phyloP scores from a whole-genome alignment of 768 basidiomycete genomes.

The Tremella mesenterica region DNA sequence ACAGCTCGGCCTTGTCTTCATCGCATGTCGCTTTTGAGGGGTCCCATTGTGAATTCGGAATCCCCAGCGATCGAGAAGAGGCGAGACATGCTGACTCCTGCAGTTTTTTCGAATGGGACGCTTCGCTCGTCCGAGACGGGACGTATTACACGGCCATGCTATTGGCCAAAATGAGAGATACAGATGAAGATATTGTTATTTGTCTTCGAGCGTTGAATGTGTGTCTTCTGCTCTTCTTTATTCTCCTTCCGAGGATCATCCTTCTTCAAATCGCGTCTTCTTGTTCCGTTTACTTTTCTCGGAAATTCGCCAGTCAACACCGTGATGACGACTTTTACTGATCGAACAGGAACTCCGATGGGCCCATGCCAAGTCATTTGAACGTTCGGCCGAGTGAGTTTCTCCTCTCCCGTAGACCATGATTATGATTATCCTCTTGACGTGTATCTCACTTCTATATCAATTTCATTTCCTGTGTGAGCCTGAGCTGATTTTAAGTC shows the following conservation, averaged over 20 bases:
- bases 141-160: conserved; percentile 78
- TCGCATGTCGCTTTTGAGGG: neutral
- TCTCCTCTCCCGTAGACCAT: neutral
- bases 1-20: neutral
- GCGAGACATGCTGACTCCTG: conserved; percentile 1
- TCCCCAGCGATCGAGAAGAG: neutral
- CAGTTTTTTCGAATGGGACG: conserved; percentile 73
- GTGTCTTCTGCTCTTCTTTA: conserved; percentile 5
- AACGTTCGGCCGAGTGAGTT: conserved; percentile 45
- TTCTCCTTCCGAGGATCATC: too few species aligned
- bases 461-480: too few species aligned
- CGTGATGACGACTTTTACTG: conserved; percentile 1
- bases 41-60: neutral
- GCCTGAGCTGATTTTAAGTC: too few species aligned
- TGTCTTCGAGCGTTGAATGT: conserved; percentile 66
- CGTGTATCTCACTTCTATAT: too few species aligned
- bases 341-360: conserved; percentile 57
- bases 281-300: too few species aligned
- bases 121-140: conserved; percentile 76
- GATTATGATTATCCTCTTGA: neutral
- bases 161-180: conserved; percentile 54
- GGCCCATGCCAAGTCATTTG: conserved; percentile 61
- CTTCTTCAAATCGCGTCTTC: too few species aligned
- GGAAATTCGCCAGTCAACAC: neutral
- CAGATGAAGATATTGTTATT: conserved; percentile 51